Conservation (phyloP, 306 rosid genomes). For the Crotalaria pallida region DNA sequence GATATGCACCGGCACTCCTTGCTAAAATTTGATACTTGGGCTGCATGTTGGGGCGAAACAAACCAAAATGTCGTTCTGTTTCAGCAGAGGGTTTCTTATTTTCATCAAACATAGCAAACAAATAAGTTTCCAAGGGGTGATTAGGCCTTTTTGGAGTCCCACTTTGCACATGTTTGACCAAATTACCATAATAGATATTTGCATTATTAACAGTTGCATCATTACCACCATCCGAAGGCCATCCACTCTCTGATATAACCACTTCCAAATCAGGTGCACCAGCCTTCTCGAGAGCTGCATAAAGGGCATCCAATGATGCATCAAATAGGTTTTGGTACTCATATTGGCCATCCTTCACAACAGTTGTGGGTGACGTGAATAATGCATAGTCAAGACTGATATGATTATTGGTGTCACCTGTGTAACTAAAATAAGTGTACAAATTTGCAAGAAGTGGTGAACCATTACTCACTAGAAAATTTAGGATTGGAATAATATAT, state of each 20-base stretch:
- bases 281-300: slow-evolving; percentile 44
- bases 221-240: slow-evolving; percentile 49
- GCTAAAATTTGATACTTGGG: slow-evolving; percentile 16
- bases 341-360: neutral
- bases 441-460: slow-evolving; percentile 59
- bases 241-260: slow-evolving; percentile 60
- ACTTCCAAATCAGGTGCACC: slow-evolving; percentile 36
- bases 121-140: slow-evolving; percentile 17
- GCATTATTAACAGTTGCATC: slow-evolving; percentile 37
- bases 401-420: neutral
- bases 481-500: slow-evolving; percentile 34
- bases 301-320: slow-evolving; percentile 39
- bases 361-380: slow-evolving; percentile 8
- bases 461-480: slow-evolving; percentile 28
- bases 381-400: slow-evolving; percentile 34
- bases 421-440: slow-evolving; percentile 43
- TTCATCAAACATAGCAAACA: slow-evolving; percentile 52
- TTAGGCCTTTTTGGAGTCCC: slow-evolving; percentile 45
- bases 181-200: slow-evolving; percentile 26
- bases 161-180: slow-evolving; percentile 31
- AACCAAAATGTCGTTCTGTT: slow-evolving; percentile 27
- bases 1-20: neutral
- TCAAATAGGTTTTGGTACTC: slow-evolving; percentile 41
- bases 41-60: slow-evolving; percentile 19
- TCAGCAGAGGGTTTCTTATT: neutral